These are phyloP conservation scores for Saccharomycopsis microspora DNA, from an alignment of 805 yeast genomes.

Conservation along the genomic window DNA sequence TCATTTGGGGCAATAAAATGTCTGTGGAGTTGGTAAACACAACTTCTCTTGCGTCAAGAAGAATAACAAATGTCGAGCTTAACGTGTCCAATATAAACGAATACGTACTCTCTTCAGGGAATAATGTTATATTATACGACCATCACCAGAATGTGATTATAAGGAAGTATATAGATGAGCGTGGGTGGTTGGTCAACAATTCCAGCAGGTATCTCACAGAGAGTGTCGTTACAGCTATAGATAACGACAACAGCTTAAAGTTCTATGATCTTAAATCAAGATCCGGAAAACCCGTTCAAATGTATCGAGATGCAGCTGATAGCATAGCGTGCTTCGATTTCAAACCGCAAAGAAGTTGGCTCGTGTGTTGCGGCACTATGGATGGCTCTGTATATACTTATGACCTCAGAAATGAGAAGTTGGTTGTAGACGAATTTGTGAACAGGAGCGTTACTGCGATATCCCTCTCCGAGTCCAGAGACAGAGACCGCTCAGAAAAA, in stretches of 20 bases:
- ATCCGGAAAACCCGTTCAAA: conserved; percentile 8
- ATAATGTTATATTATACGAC: conserved; percentile 6
- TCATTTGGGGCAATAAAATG: background rate
- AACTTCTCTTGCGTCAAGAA: conserved; percentile 5
- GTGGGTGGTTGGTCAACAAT: conserved; percentile 8
- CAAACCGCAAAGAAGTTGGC: background rate
- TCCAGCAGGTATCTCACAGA: conserved; percentile 2
- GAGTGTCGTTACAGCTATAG: background rate
- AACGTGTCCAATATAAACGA: background rate
- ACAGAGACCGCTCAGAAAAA: background rate
- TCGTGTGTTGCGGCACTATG: conserved; percentile 12
- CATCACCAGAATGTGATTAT: background rate
- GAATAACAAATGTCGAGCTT: background rate
- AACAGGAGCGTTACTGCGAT: conserved; percentile 1
- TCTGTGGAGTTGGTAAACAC: conserved; percentile 1
- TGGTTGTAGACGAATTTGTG: conserved; percentile 3
- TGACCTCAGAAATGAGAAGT: conserved; percentile 8
- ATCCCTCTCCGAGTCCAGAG: background rate
- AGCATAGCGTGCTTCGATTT: conserved; percentile 8
- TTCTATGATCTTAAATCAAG: conserved; percentile 8
- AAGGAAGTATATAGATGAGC: conserved; percentile 6
- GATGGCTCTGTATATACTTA: conserved; percentile 9
- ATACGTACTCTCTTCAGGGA: conserved; percentile 5
- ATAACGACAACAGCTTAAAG: conserved; percentile 10
- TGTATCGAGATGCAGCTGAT: conserved; percentile 7